Conservation (phyloP, 148 eudicot genomes). For the Linanthus parryae region DNA sequence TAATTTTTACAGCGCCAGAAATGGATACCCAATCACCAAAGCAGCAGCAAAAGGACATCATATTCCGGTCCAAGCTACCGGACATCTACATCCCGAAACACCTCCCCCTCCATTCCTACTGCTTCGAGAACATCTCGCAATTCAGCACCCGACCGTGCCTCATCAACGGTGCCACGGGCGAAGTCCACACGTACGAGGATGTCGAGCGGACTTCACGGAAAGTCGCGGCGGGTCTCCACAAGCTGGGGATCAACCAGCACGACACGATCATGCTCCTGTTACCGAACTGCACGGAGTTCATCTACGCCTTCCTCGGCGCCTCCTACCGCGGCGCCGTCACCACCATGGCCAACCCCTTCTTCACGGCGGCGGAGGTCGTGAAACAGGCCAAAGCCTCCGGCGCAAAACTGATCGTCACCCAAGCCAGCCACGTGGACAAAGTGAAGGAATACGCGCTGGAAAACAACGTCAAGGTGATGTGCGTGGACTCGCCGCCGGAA, state of each 20-base stretch:
- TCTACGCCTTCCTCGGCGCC: slow-evolving; percentile 44
- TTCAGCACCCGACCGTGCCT: slow-evolving; percentile 30
- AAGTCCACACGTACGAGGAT: slow-evolving; percentile 31
- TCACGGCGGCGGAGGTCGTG: slow-evolving; percentile 35
- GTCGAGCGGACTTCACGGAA: slow-evolving; percentile 29
- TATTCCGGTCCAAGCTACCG: slow-evolving; percentile 46
- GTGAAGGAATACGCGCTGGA: slow-evolving; percentile 21
- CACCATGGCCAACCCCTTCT: slow-evolving; percentile 49
- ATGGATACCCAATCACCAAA: slow-evolving; percentile 5
- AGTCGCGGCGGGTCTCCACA: slow-evolving; percentile 30
- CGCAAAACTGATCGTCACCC: slow-evolving; percentile 34
- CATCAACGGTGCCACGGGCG: slow-evolving; percentile 29
- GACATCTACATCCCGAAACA: slow-evolving; percentile 50
- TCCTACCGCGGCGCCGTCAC: slow-evolving; percentile 33
- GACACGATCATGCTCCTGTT: slow-evolving; percentile 42
- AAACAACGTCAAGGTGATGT: slow-evolving; percentile 20
- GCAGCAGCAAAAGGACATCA: slow-evolving; percentile 20
- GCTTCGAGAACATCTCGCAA: slow-evolving; percentile 37
- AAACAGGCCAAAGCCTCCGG: slow-evolving; percentile 39
- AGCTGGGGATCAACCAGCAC: slow-evolving; percentile 19
- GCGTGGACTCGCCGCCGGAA: slow-evolving; percentile 42
- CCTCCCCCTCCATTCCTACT: slow-evolving; percentile 40
- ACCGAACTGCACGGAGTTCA: slow-evolving; percentile 38
- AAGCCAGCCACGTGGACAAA: slow-evolving; percentile 26
- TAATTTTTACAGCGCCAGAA: not conserved